Conservation (phyloP, 2,329 filamentous ascomycete genomes). For the Coniochaeta sp. region DNA sequence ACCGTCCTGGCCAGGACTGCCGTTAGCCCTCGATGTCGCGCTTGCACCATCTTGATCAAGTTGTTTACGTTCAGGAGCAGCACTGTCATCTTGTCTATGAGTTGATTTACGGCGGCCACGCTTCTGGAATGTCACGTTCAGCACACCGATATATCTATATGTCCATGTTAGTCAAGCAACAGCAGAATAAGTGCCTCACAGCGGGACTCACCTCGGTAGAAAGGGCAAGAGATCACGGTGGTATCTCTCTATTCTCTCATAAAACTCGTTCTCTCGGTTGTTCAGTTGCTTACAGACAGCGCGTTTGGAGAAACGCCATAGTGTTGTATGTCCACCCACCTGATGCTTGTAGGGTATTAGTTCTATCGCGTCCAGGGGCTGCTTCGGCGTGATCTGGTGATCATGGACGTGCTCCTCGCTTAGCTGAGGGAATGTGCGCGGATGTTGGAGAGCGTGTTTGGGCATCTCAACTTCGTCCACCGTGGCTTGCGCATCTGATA, state of each 20-base stretch:
- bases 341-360: conserved; percentile 96
- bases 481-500: conserved; percentile 12
- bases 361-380: conserved; percentile 83
- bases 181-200: conserved; percentile 6
- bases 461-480: conserved; percentile 19
- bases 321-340: conserved; percentile 90
- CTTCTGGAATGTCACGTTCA: conserved; percentile 94
- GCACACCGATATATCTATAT: conserved; percentile 82
- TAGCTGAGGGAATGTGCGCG: conserved; percentile 31
- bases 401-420: conserved; percentile 44
- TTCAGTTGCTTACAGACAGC: conserved; percentile 98
- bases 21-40: conserved; percentile 11
- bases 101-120: conserved; percentile 59
- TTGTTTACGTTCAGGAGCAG: conserved; percentile 26
- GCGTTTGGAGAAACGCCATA: conserved; percentile 90
- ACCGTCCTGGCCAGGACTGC: conserved; percentile 9
- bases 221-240: conserved; percentile 88
- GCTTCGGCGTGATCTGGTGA: conserved; percentile 40
- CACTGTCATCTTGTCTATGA: conserved; percentile 36
- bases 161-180: not conserved
- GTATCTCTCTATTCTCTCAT: conserved; percentile 86
- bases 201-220: conserved; percentile 63
- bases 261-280: conserved; percentile 97
- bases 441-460: conserved; percentile 22
- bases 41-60: conserved; percentile 19